Percentiles rank a stretch among this genome's conserved stretches.
Conservation (phyloP, 169 alveolate genomes). For the Perkinsus marinus region DNA sequence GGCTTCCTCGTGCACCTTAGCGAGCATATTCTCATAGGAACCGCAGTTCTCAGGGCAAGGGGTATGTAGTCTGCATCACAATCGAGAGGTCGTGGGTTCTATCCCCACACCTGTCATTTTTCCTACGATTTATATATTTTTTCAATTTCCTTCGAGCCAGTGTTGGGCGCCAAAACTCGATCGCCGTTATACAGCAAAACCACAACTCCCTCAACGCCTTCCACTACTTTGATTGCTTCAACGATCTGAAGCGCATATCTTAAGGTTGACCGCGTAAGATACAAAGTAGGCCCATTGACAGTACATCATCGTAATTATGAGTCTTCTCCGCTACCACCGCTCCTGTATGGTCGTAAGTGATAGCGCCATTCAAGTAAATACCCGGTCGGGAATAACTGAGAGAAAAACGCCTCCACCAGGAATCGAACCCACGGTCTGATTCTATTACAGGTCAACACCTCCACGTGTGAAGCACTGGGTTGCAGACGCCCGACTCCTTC, state of each 20-base stretch:
- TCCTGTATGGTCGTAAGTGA: not conserved
- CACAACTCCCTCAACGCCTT: not conserved
- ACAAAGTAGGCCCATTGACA: not conserved
- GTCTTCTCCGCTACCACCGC: not conserved
- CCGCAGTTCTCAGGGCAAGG: not conserved
- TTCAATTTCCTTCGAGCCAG: not conserved
- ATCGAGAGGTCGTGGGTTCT: not conserved
- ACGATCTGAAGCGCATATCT: not conserved
- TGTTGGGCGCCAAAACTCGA: not conserved
- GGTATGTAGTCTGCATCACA: not conserved
- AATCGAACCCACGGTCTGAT: not conserved
- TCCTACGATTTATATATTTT: not conserved
- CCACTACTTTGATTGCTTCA: not conserved
- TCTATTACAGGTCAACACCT: not conserved
- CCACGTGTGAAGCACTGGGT: not conserved
- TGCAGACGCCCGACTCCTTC: not conserved
- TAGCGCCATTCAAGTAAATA: not conserved
- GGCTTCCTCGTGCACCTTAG: not conserved
- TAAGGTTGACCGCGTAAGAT: not conserved
- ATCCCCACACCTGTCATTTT: not conserved
- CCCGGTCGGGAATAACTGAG: not conserved
- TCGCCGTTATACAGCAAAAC: not conserved
- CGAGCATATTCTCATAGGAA: not conserved
- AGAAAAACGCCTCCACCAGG: not conserved
- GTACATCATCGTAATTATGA: not conserved